Base-by-base conservation (phyloP, 202 grass and related monocot species). In the Hordeum pubiflorum region DNA sequence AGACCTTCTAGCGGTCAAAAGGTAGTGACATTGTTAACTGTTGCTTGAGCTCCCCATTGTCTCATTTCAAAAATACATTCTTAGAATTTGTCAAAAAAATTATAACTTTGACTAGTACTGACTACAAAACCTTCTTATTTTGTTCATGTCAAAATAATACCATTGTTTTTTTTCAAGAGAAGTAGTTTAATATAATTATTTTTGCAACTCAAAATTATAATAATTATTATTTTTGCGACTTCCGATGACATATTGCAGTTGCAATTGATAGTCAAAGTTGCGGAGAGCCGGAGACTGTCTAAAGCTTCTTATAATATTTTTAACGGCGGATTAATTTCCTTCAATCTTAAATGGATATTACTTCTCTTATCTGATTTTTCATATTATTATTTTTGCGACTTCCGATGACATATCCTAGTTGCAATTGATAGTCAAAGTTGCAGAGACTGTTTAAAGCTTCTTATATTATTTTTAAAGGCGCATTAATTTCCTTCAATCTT, bases 1-100 rank as follows among this genome's bases (percentile, higher is more conserved):
- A 93, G 86, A 82, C 93, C 93, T 89, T 91, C 89, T 10, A 97
- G 93, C 43, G 91, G 93, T 65, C 89, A 89, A 86, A 93, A 97
- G 89, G 91, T 97, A 93, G 66, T 69, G 21, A 26, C 21, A 23
- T 69, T 69, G 26, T 24, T 15, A 43, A 43, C 3, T 69, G 1
- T 23, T 69, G 6, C 13, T 43, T 26, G 3, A 13, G 1, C 10
- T 69, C 66, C 36, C 20, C 26, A 9, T 13, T 69, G 38, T 41
- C 38, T 44, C 23, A 43, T 26, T 9, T 26, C 3, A 43, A 24
- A 24, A 41, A 69, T 13, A 14, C 0, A 46, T 10, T 40, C n/a
- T 6, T 24, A 13, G 10, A 41, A 24, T 41, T 69, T 4, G 1
- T 69, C 11, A 65, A 17, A 10, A 36, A 36, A 15, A 18, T 44